Conservation (phyloP, 352 stramenopile species). For the Pythium insidiosum region DNA sequence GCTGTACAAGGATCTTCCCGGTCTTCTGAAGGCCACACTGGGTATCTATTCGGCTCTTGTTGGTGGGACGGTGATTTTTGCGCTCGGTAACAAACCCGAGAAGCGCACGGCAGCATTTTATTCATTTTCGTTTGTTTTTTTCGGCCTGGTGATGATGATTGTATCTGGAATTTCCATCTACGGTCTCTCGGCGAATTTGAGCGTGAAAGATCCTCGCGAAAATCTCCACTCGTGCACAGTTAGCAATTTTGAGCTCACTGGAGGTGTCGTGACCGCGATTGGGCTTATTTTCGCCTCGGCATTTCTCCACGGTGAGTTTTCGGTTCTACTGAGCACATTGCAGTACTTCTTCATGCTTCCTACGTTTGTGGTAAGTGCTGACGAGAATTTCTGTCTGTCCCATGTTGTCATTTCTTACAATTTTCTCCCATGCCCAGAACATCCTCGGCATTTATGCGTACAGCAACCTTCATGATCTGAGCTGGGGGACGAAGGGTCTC, state of each 20-base stretch:
- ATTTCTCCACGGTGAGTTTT: conserved; percentile 32
- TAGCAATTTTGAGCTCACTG: conserved; percentile 20
- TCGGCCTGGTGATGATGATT: conserved; percentile 36
- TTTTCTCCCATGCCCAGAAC: conserved; percentile 11
- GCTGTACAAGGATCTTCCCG: conserved; percentile 19
- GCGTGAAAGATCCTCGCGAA: conserved; percentile 21
- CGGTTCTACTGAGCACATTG: conserved; percentile 21
- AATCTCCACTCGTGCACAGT: conserved; percentile 21
- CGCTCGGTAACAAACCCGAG: conserved; percentile 34
- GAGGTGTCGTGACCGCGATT: conserved; percentile 13
- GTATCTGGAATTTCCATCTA: conserved; percentile 40
- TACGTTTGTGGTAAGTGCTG: conserved; percentile 22
- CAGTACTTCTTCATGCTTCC: conserved; percentile 41
- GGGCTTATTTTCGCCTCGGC: conserved; percentile 20
- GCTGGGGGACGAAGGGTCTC: conserved; percentile 25
- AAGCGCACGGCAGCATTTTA: conserved; percentile 39
- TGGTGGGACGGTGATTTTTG: conserved; percentile 32
- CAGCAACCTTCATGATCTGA: conserved; percentile 30
- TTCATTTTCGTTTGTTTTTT: conserved; percentile 31
- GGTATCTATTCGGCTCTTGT: conserved; percentile 31
- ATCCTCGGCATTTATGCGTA: conserved; percentile 31
- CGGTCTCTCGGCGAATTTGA: conserved; percentile 16
- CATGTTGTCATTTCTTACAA: neutral
- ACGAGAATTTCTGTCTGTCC: neutral
- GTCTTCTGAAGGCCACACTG: conserved; percentile 22